Conservation (phyloP, 2,329 filamentous ascomycete genomes). For the Akanthomyces muscarius region DNA sequence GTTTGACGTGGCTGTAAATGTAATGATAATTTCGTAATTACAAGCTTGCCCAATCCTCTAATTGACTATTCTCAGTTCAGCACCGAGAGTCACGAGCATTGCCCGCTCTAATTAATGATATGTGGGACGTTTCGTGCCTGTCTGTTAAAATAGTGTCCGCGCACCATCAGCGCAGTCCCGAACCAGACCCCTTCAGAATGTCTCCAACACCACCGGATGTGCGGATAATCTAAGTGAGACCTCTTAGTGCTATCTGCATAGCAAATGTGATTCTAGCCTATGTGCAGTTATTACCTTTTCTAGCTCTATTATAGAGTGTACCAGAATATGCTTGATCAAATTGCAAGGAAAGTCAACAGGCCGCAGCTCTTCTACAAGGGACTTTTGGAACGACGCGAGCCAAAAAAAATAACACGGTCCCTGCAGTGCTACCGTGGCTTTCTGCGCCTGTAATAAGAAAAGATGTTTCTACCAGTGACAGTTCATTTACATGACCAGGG, state of each 20-base stretch:
- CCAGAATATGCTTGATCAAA: not conserved
- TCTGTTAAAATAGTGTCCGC: not conserved
- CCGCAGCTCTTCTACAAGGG: not conserved
- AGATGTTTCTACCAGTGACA: not conserved
- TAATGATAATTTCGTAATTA: not conserved
- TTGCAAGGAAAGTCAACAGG: no score
- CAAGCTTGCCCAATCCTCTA: not conserved
- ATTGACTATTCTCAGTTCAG: not conserved
- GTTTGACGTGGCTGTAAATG: not conserved
- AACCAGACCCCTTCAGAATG: not conserved
- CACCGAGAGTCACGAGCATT: not conserved
- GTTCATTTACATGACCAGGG: conserved; percentile 4
- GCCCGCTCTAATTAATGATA: not conserved
- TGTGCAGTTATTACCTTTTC: not conserved
- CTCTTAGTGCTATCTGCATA: not conserved
- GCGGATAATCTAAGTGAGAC: not conserved
- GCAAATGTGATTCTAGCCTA: no score
- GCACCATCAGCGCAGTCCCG: not conserved
- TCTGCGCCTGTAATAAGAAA: not conserved
- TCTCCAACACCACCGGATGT: not conserved
- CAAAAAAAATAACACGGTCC: not conserved
- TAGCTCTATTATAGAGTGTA: not conserved
- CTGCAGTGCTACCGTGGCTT: not conserved
- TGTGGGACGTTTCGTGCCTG: not conserved
- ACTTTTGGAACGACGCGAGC: not conserved